Percentiles rank a stretch among this genome's conserved stretches.
Evolutionary conservation across 371 early-diverging fungal genomes (phyloP).

Genomic region (Enterocytospora artemiae): DNA sequence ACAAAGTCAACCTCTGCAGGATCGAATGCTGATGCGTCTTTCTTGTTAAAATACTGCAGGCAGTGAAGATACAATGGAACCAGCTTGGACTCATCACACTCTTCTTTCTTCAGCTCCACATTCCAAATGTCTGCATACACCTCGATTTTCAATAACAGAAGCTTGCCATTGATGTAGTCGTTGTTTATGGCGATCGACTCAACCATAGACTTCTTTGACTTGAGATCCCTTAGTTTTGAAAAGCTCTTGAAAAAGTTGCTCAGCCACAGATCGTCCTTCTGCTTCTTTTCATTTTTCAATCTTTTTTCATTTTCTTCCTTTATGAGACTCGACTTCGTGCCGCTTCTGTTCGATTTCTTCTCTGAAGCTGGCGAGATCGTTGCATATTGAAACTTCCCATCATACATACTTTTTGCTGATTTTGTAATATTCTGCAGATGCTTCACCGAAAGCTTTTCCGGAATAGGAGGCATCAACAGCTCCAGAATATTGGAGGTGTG

Average conservation of each 20-base stretch:
- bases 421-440: conserved; percentile 41
- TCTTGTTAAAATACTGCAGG: conserved; percentile 46
- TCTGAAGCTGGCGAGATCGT: conserved; percentile 4
- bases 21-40: neutral
- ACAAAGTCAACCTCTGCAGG: conserved; percentile 51
- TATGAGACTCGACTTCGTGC: conserved; percentile 52
- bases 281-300: conserved; percentile 43
- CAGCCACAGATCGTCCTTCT: conserved; percentile 49
- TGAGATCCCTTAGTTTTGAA: conserved; percentile 14
- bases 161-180: conserved; percentile 35
- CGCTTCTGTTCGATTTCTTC: conserved; percentile 39
- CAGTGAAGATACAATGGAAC: conserved; percentile 54
- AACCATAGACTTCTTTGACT: conserved; percentile 44
- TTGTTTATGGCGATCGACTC: conserved; percentile 47
- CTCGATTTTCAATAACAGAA: conserved; percentile 55
- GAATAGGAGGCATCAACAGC: conserved; percentile 20
- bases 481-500: conserved; percentile 15
- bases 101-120: conserved; percentile 49
- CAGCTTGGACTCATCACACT: conserved; percentile 46
- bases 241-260: conserved; percentile 52
- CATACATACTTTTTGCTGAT: conserved; percentile 45
- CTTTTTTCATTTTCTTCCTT: conserved; percentile 52
- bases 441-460: conserved; percentile 7
- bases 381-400: conserved; percentile 32
- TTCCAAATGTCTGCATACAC: conserved; percentile 55